Base-by-base conservation (phyloP, 257 asterid genomes). In the Ilex asprella region DNA sequence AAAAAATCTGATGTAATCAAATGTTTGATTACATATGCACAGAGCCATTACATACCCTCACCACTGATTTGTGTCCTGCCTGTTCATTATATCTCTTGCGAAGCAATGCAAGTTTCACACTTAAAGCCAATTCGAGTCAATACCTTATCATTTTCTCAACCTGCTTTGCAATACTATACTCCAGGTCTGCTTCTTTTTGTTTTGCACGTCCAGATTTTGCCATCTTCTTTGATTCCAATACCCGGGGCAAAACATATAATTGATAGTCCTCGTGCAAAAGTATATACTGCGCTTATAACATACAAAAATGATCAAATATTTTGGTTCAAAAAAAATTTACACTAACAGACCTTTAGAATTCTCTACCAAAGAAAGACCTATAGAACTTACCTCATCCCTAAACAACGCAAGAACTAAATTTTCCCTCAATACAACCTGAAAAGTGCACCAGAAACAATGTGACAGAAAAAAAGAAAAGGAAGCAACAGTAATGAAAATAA, bases 121-220 rank as follows among this genome's bases (percentile, higher is more conserved):
- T 35, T 35, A 35, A 35, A 5, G 5, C 8, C 41, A 35, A 35
- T 14, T 14, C 2, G 57, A 21, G 63, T 55, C 72, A 72, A 61
- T 93, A 93, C 99, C 97, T 93, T 80, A 93, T 82, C 99, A 93
- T 93, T 87, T 86, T 89, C 87, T 93, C 99, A 64, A 93, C 99
- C 91, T 93, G 99, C 95, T 93, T 93, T 30, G 99, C 99, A 69
- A 93, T 86, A 70, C 96, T 93, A 73, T 93, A 93, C 82, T 93
- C 99, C 70, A 93, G 77, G 79, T 93, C 97, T 66, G 99, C 97
- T 82, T 93, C 99, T 72, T 89, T 93, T 71, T 93, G 99, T 77
- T 84, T 93, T 32, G 96, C 76, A 56, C 95, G 81, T 62, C 99
- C 99, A 65, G 96, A 89, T 78, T 93, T 93, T 16, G 99, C 99